Evolutionary conservation across 2,329 filamentous ascomycete genomes (phyloP).

Genomic region (Penicillium sp.): DNA sequence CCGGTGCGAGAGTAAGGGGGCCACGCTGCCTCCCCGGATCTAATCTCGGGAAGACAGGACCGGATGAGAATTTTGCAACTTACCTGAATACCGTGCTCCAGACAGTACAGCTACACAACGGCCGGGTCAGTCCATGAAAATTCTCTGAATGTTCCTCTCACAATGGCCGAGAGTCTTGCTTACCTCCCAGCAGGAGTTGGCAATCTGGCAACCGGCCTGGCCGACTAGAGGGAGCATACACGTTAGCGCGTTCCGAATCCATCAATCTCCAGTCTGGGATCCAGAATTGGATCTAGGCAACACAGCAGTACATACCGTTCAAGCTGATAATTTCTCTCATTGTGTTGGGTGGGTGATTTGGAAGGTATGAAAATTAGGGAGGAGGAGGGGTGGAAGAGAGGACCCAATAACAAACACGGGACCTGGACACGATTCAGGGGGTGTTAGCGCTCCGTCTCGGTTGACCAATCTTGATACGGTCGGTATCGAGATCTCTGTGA

Average conservation of each 20-base stretch:
- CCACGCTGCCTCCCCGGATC: conserved; percentile 12
- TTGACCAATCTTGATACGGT: background rate
- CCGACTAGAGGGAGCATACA: conserved; percentile 61
- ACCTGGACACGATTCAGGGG: conserved; percentile 18
- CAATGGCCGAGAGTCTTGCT: conserved; percentile 35
- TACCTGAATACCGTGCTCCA: conserved; percentile 99
- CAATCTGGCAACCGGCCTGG: conserved; percentile 99
- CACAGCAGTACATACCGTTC: conserved; percentile 66
- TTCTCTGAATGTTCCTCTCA: background rate
- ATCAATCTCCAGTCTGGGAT: background rate
- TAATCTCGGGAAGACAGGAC: conserved; percentile 9
- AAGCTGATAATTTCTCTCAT: conserved; percentile 99
- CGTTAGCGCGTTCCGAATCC: conserved; percentile 33
- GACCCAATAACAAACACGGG: conserved; percentile 25
- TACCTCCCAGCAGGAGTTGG: conserved; percentile 99
- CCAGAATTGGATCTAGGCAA: conserved; percentile 3
- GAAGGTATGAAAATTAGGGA: conserved; percentile 21
- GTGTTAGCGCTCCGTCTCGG: conserved; percentile 9
- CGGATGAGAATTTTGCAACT: conserved; percentile 33
- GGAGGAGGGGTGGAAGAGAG: conserved; percentile 17
- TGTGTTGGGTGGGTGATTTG: conserved; percentile 43
- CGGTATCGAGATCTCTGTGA: conserved; percentile 10
- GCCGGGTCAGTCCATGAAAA: conserved; percentile 29
- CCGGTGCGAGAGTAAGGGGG: conserved; percentile 15
- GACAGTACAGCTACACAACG: conserved; percentile 82